Base-by-base conservation (phyloP, 1,284 basidiomycete species). In the Chondrostereum purpureum region DNA sequence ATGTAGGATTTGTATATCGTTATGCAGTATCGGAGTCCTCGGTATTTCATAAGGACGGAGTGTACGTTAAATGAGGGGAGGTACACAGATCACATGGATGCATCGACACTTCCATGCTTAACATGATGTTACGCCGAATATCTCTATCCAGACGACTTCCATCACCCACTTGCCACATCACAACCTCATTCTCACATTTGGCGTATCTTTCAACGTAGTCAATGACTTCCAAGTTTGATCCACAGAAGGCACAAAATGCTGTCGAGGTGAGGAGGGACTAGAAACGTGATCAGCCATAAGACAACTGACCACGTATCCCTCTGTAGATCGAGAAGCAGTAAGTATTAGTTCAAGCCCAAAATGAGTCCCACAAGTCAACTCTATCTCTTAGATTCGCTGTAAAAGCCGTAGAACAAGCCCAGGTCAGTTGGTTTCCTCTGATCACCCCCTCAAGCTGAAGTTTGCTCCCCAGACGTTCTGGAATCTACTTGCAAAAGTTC, bases 321-420 rank as follows among this genome's bases (percentile, higher is more conserved):
- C 12, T 46, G 37, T 65, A 93, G 86, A 95, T 99, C 55, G 95
- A 99, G 72, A 94, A 93, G 78, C 93, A 97, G 87, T 89, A 59
- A 64, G 85, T 76, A 18, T 20, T 33, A 16, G 20, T 16, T n/a
- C 3, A 8, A 10, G 4, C 41, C 12, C 13, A 20, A 17, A 12
- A 22, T 13, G 3, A 12, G 3, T 3, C 39, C 18, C 13, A 41
- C 22, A 3, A 4, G 18, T 22, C 5, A 21, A 13, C 2, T 22
- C 13, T 41, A 11, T 44, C 35, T 22, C 35, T 17, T 42, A 88
- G 88, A 64, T 96, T 95, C 60, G 95, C 95, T 19, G 95, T 99
- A 44, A 92, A 88, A 67, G 92, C 92, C 24, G 93, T 98, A 49
- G 92, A 96, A 62, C 92, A 96, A 56, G 89, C 93, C 45, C 90